Evolutionary conservation across 225 moss, liverwort and hornwort species (phyloP), one percentile per base, ranked within the genome.

Genomic region (Ulota crispa): DNA sequence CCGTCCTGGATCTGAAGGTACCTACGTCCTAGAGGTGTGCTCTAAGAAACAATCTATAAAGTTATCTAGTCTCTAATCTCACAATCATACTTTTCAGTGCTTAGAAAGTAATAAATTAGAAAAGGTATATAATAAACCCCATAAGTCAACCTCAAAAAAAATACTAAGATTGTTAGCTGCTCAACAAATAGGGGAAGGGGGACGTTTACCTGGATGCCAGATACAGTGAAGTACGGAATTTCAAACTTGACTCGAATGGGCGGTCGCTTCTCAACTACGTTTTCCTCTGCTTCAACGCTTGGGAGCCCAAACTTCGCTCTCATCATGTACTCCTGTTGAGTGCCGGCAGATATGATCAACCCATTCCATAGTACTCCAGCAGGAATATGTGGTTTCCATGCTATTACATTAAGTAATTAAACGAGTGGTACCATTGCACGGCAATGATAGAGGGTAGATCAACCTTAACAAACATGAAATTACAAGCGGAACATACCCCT

Each of bases 221-320:
- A 97, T 47, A 97, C 97, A 10, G 97, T 97, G 78, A 97, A 97
- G 73, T 97, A 97, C 36, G 97, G 95, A 73, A 97, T 97, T 75
- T 97, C 97, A 84, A 97, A 97, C 83, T 95, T 97, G 72, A 97
- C 97, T 55, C 95, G 92, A 59, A 97, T 97, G 57, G 95, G 97
- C 42, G 97, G 95, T 76, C 94, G 93, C 86, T 98, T 95, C 80
- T 94, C 98, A 61, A 93, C 89, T 19, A 84, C 88, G 36, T 80
- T 81, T 81, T 98, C 98, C 82, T 98, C 98, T 36, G 95, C 97
- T 76, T 92, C 93, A 85, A 95, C 89, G 87, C 97, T 95, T 64
- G 97, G 97, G 75, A 97, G 88, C 56, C 93, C 95, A 87, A 97
- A 97, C 89, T 97, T 97, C 34, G 95, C 97, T 82, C 97, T 85